Conservation (phyloP, 2,329 filamentous ascomycete species). For the Neopestalotiopsis rosae region DNA sequence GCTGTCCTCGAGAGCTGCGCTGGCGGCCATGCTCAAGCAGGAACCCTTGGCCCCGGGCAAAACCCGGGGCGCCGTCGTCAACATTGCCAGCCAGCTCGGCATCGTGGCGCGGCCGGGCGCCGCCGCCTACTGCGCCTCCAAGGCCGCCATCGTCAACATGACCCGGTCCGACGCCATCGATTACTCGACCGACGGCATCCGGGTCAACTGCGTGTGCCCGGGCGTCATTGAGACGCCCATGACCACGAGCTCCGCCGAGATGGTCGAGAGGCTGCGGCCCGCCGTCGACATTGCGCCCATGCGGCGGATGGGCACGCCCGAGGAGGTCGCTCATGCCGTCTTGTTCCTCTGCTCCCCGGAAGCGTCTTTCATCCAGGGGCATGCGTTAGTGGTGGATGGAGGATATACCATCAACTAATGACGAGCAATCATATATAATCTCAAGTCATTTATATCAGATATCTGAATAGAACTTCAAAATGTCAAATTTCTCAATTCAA, state of each 20-base stretch:
- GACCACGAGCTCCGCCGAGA: slow-evolving; percentile 46
- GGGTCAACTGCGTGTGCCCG: slow-evolving; percentile 45
- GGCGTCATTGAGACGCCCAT: slow-evolving; percentile 53
- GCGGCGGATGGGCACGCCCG: slow-evolving; percentile 53
- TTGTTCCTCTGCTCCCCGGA: slow-evolving; percentile 54
- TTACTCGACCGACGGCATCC: slow-evolving; percentile 50
- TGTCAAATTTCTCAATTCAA: neutral
- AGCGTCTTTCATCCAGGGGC: slow-evolving; percentile 57
- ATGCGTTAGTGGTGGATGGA: slow-evolving; percentile 58
- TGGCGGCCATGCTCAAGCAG: slow-evolving; percentile 52
- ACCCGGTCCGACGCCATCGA: slow-evolving; percentile 62
- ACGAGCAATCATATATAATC: neutral
- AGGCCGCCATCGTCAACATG: slow-evolving; percentile 63
- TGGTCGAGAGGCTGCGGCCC: slow-evolving; percentile 43
- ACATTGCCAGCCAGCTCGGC: slow-evolving; percentile 58
- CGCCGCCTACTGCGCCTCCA: slow-evolving; percentile 62
- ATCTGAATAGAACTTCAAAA: neutral
- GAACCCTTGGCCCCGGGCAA: slow-evolving; percentile 41
- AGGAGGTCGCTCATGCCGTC: slow-evolving; percentile 54
- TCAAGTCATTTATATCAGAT: no score
- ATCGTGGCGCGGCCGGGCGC: slow-evolving; percentile 52
- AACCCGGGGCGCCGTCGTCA: slow-evolving; percentile 55
- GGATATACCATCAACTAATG: slow-evolving; percentile 54
- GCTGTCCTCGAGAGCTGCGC: slow-evolving; percentile 50
- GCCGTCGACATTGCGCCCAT: slow-evolving; percentile 54